Base-by-base conservation (phyloP, 345 rosid genomes). In the Eucalyptus viminalis region DNA sequence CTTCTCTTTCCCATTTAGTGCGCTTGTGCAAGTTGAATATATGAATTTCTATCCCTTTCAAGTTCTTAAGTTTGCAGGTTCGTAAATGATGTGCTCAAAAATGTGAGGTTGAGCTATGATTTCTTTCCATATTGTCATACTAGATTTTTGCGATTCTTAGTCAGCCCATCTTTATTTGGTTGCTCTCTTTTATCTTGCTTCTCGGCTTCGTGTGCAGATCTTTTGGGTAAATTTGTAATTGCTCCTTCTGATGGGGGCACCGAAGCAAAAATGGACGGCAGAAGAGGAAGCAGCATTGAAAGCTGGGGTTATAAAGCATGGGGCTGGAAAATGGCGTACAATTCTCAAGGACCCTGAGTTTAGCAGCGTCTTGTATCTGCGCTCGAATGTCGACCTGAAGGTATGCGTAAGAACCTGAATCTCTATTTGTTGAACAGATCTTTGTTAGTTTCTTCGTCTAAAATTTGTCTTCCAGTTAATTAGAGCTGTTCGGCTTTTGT, bases 301-400 rank as follows among this genome's bases (percentile, higher is more conserved):
- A 94, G 95, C 99, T 90, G 99, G 99, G 86, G 99, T 98, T 50
- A 87, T 93, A 31, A 98, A 98, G 94, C 99, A 98, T 87, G 99
- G 99, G n/a, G 95, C 98, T 88, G 99, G 99, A 8, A 96, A 96
- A 92, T 98, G 99, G 99, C 97, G 99, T 49, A 98, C 99, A 6
- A 97, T 98, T 91, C 97, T 98, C 86, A 97, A 95, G 91, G 99
- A 97, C 90, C 99, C 99, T 10, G 99, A 98, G 87, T 98, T 95
- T 89, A 98, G 97, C 53, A 86, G 96, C 45, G 95, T 98, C 69
- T 92, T 98, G 93, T 96, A 93, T 93, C 91, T 97, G 86, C 99
- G 99, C 40, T 98, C 99, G 50, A 98, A 98, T 89, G 99, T 98
- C 5, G 99, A 98, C 95, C 99, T 98, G 86, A 98, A 98, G 97